Base-by-base conservation (phyloP, 371 early-diverging fungal genomes). In the Rhizopus arrhizus region DNA sequence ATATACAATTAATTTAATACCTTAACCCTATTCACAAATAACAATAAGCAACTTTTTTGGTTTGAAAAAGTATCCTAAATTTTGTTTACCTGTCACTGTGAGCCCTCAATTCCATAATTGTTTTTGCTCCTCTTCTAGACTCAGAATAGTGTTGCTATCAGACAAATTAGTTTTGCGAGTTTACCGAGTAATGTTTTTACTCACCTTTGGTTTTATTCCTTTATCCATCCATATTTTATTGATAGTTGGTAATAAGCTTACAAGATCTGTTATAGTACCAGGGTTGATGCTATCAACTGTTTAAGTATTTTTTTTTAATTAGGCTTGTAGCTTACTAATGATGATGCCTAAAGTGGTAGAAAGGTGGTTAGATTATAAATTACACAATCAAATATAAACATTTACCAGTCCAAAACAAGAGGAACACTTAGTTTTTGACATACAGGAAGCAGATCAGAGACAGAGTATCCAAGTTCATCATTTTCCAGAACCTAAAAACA, bases 111-210 rank as follows among this genome's bases (percentile, higher is more conserved):
- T 82, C 79, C 59, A 70, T 66, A 0, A 59, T 33, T 2, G 70
- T 65, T 8, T 63, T 58, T 11, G 80, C 78, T 31, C 74, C 78
- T 36, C 56, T 59, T 54, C 78, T 52, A 10, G 74, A 70, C 50
- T 82, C 82, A 1, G 81, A 81, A 58, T 80, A 80, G 56, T 82
- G 82, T 70, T 81, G 77, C 76, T 82, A 4, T 22, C 2, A 22
- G 22, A 22, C 22, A 22, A 22, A 22, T 22, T 22, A 22, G 22
- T 22, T 22, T 22, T 22, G 22, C 22, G 22, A 22, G 22, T 22
- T 22, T 22, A 1, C 22, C 22, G 22, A 22, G 22, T 22, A 22
- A 22, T 2, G 12, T 12, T 29, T 12, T 34, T 12, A 16, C 9
- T 46, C 73, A 77, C 77, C 59, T 77, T 82, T 46, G 79, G 80